These are phyloP conservation scores for Hypoxylon sp. DNA, from an alignment of 2,329 filamentous ascomycete genomes.

Conservation along the genomic window DNA sequence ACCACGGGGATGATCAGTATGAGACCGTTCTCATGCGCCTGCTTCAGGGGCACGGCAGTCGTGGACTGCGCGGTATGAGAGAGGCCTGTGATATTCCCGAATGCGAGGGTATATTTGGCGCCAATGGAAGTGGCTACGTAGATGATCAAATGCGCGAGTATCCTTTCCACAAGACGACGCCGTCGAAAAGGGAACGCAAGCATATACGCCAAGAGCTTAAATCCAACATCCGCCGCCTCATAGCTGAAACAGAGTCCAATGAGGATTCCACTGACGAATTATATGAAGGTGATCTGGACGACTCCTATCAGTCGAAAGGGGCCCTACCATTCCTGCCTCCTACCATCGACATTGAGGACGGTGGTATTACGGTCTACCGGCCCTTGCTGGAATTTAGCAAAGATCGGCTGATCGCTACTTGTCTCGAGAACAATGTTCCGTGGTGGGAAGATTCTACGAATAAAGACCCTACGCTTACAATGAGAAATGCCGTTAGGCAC, in stretches of 20 bases:
- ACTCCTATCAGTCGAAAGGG: slow-evolving; percentile 37
- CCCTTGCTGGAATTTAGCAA: slow-evolving; percentile 81
- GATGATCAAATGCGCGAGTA: slow-evolving; percentile 59
- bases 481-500: slow-evolving; percentile 84
- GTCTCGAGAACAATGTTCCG: slow-evolving; percentile 73
- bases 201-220: slow-evolving; percentile 49
- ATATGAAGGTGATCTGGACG: slow-evolving; percentile 45
- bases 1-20: slow-evolving; percentile 91
- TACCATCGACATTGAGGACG: slow-evolving; percentile 67
- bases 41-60: slow-evolving; percentile 73
- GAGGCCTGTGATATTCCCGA: slow-evolving; percentile 81
- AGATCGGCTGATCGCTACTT: slow-evolving; percentile 80
- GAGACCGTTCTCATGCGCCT: slow-evolving; percentile 91
- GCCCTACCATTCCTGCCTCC: slow-evolving; percentile 28
- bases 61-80: slow-evolving; percentile 81
- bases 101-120: slow-evolving; percentile 80
- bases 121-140: slow-evolving; percentile 74
- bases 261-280: slow-evolving; percentile 22
- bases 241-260: slow-evolving; percentile 43
- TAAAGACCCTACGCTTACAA: slow-evolving; percentile 79
- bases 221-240: slow-evolving; percentile 38
- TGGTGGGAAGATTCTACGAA: slow-evolving; percentile 95
- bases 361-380: slow-evolving; percentile 76
- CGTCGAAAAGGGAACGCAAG: slow-evolving; percentile 45
- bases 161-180: slow-evolving; percentile 59